Percentiles rank a stretch among this genome's conserved stretches.
These are phyloP conservation scores for Aspergillus taichungensis DNA, from an alignment of 495 filamentous ascomycete species.

Conservation along the genomic window DNA sequence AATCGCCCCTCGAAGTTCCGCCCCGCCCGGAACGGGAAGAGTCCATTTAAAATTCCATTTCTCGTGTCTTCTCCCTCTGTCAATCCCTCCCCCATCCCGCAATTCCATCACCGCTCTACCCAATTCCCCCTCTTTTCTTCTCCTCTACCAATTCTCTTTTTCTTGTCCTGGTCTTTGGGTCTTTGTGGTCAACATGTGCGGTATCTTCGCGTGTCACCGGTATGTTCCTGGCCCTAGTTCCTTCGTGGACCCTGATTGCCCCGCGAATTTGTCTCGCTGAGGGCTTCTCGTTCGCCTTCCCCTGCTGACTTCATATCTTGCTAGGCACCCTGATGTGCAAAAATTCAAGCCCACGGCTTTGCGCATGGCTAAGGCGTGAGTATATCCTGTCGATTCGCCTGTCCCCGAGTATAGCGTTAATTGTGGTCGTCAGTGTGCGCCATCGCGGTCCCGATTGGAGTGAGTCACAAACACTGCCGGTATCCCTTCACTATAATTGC, in stretches of 20 bases:
- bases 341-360: constrained; percentile 96
- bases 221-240: constrained; percentile 34
- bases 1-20: constrained; percentile 31
- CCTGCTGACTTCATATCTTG: constrained; percentile 14
- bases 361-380: constrained; percentile 91
- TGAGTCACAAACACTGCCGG: constrained; percentile 43
- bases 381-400: constrained; percentile 8
- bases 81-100: constrained; percentile 4
- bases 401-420: constrained; percentile 27
- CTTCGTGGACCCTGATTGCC: constrained; percentile 6
- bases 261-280: constrained; percentile 5
- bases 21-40: constrained; percentile 19
- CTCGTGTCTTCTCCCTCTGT: constrained; percentile 13
- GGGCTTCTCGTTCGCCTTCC: neutral
- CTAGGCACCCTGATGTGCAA: constrained; percentile 86
- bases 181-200: constrained; percentile 44
- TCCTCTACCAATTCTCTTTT: constrained; percentile 16
- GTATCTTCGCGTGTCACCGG: constrained; percentile 94
- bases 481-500: neutral
- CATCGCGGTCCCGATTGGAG: constrained; percentile 99
- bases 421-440: constrained; percentile 57
- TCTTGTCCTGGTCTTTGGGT: constrained; percentile 15
- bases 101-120: constrained; percentile 2
- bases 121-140: constrained; percentile 4
- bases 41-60: constrained; percentile 23